These are phyloP conservation scores for Salix brachista DNA, from an alignment of 345 rosid species.

Conservation along the genomic window DNA sequence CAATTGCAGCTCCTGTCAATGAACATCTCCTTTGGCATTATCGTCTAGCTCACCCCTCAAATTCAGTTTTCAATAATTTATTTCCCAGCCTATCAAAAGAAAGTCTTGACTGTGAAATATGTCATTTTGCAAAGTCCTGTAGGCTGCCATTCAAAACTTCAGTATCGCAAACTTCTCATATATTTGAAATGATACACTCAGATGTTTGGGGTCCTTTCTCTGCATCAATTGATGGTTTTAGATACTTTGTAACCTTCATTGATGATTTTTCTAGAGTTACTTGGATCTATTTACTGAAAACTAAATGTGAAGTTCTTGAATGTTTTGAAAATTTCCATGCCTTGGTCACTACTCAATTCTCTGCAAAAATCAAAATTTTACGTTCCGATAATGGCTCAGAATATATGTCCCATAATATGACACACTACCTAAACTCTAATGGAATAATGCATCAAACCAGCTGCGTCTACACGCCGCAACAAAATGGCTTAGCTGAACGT, in stretches of 20 bases:
- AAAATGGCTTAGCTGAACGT: too few relatives aligned
- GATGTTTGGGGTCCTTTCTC: too few relatives aligned
- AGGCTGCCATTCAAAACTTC: background rate
- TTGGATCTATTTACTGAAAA: background rate
- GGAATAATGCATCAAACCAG: too few relatives aligned
- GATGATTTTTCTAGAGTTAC: background rate
- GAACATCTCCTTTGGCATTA: background rate
- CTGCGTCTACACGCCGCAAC: too few relatives aligned
- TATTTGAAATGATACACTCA: background rate
- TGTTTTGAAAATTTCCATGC: background rate
- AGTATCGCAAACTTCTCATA: rapidly evolving
- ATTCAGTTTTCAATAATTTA: background rate
- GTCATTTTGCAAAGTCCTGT: background rate
- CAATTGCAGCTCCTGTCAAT: too few relatives aligned
- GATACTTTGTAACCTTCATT: background rate
- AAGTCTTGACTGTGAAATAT: background rate
- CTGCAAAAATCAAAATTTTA: too few relatives aligned
- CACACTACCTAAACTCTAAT: too few relatives aligned
- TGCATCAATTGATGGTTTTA: background rate
- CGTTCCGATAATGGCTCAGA: too few relatives aligned
- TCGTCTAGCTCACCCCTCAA: background rate
- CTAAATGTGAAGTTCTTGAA: background rate
- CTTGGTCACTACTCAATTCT: background rate
- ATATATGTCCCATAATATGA: too few relatives aligned
- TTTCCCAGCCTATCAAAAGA: background rate